Base-by-base conservation (phyloP, 2,329 filamentous ascomycete genomes). In the Tolypocladium tundrense region DNA sequence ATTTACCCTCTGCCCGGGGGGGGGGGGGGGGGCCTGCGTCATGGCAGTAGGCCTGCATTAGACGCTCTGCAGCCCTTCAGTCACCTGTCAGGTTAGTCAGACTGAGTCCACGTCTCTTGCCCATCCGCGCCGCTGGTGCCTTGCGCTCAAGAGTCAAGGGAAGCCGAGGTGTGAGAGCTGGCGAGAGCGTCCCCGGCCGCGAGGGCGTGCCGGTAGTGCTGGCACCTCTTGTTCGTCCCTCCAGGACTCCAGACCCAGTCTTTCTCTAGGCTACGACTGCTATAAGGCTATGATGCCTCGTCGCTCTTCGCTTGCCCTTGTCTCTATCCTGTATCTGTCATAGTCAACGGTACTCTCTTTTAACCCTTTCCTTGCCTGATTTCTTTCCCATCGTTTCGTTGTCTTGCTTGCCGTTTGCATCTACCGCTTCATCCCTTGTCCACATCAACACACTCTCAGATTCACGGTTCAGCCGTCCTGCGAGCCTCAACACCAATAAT, bases 261-360 rank as follows among this genome's bases (percentile, higher is more conserved):
- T 54, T 24, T 39, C 53, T 56, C 57, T 13, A 57, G 58, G 58
- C 59, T 59, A 55, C 57, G 40, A 52, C 37, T 31, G 58, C 63
- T 82, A 82, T 82, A 82, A 82, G 79, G 79, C 75, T 79, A 67
- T 75, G 74, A 80, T 79, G 71, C 69, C 77, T 76, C 75, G 61
- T 66, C 64, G 55, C 69, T 65, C 65, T 64, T 66, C 63, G 42
- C 60, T 62, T 60, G 57, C 56, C 61, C 64, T 63, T 62, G 48
- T 63, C 60, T 68, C 61, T 64, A 68, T 65, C 65, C 59, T 61
- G 57, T 53, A 53, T 63, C 57, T 56, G 55, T 64, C 59, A 60
- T 61, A 60, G 48, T 60, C 53, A 53, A 58, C 58, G 53, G 59
- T 58, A 54, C 56, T 60, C 60, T 61, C 59, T 60, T 60, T 60